Evolutionary conservation across 495 filamentous ascomycete genomes (phyloP), one percentile per base, ranked within the genome.

Genomic region (Penicillium lividum): DNA sequence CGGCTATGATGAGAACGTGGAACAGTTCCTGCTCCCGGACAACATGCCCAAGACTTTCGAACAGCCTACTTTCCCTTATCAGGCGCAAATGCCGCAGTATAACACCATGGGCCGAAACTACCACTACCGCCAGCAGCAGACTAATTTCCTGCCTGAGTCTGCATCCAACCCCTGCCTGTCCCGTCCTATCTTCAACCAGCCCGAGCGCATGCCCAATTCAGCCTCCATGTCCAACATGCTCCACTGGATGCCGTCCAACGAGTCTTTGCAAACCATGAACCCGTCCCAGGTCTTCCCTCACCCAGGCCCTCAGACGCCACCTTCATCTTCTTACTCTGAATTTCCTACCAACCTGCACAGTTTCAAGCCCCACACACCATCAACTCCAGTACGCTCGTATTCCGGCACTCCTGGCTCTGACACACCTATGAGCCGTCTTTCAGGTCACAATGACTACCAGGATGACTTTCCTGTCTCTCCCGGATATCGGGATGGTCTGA

Each of bases 201-300:
- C 67, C 3, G 77, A 78, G 51, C 69, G 74, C 2, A 50, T 79
- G 3, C 62, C 75, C 3, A 73, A 70, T 29, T 77, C 75, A 3
- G 70, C 71, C 30, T 78, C 77, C n/a, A 77, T 78, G 74, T 60
- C 63, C 10, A 77, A 76, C 55, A 76, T 78, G 70, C 57, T 74
- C 15, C 67, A 67, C 1, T 79, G 74, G 74, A 76, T 78, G 69
- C 67, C 68, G 3, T 60, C 72, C 0, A 56, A 65, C 27, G 75
- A 79, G 31, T 71, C 71, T 7, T 66, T 79, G 51, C 74, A 78
- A 54, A 78, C 77, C 6, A 76, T 79, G 54, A 70, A 70, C 13
- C 75, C 75, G 3, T 60, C 67, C 0, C 75, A 78, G 56, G 73
- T 64, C 0, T 69, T 71, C 38, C 64, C 59, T 31, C 25, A 9